Percentiles rank a stretch among this genome's conserved stretches.
Conservation (phyloP, 345 rosid genomes). For the Viola odorata region DNA sequence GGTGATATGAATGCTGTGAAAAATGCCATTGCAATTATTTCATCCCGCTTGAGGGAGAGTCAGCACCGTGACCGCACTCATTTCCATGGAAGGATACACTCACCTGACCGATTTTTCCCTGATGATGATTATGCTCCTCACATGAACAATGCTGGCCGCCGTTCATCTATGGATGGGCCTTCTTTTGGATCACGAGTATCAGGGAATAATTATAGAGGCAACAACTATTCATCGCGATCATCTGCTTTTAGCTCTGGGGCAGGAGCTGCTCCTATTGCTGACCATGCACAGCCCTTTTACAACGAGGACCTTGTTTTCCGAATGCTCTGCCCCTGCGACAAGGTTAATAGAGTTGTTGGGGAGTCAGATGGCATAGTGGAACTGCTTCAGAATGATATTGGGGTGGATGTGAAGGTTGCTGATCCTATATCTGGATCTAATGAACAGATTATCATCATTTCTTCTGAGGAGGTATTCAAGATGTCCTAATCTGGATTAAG, state of each 20-base stretch:
- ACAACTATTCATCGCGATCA: conserved; percentile 45
- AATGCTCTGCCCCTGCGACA: conserved; percentile 86
- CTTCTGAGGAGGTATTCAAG: conserved; percentile 81
- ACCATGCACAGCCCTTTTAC: conserved; percentile 46
- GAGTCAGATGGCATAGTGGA: conserved; percentile 72
- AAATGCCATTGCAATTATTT: conserved; percentile 67
- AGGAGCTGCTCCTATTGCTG: conserved; percentile 44
- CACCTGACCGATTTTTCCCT: conserved; percentile 64
- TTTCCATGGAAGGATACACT: conserved; percentile 67
- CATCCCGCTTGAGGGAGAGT: conserved; percentile 89
- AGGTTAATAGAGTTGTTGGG: conserved; percentile 62
- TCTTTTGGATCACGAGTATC: conserved; percentile 48
- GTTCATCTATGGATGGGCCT: conserved; percentile 50
- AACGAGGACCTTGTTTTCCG: conserved; percentile 81
- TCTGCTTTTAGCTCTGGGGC: conserved; percentile 46
- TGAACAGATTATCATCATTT: conserved; percentile 75
- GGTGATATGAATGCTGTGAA: conserved; percentile 79
- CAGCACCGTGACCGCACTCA: conserved; percentile 91
- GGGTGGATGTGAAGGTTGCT: conserved; percentile 78
- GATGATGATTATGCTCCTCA: conserved; percentile 79
- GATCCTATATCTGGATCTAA: conserved; percentile 81
- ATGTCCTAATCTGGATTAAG: background rate
- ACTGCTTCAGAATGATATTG: conserved; percentile 81
- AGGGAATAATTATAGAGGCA: conserved; percentile 43
- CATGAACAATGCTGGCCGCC: conserved; percentile 35